Evolutionary conservation across 2,329 filamentous ascomycete genomes (phyloP).

Genomic region (Canariomyces notabilis): DNA sequence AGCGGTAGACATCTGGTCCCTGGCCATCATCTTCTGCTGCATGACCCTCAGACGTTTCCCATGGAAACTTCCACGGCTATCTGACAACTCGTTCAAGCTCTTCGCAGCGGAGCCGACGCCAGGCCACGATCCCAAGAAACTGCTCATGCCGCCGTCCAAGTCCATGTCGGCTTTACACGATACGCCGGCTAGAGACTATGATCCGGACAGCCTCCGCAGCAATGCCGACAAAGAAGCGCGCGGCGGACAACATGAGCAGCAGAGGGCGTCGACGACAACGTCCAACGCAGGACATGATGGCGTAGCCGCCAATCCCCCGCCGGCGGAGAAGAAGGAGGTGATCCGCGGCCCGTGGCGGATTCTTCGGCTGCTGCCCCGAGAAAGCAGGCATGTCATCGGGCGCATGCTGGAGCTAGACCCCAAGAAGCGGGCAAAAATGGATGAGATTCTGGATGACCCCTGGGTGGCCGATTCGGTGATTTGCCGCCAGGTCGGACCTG

Average conservation of each 20-base stretch:
- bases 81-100: slow-evolving; percentile 91
- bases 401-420: slow-evolving; percentile 90
- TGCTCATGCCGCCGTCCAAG: slow-evolving; percentile 43
- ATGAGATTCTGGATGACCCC: slow-evolving; percentile 79
- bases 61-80: slow-evolving; percentile 89
- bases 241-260: slow-evolving; percentile 14
- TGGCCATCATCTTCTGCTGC: slow-evolving; percentile 98
- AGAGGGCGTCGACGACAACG: slow-evolving; percentile 6
- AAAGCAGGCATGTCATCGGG: slow-evolving; percentile 83
- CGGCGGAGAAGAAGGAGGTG: slow-evolving; percentile 60
- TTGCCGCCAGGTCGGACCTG: slow-evolving; percentile 70
- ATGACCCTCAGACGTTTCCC: slow-evolving; percentile 95
- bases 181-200: slow-evolving; percentile 26
- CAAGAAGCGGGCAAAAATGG: slow-evolving; percentile 73
- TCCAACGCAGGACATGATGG: slow-evolving; percentile 19
- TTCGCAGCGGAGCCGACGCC: slow-evolving; percentile 83
- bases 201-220: slow-evolving; percentile 13
- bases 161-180: slow-evolving; percentile 42
- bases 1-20: slow-evolving; percentile 93
- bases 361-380: slow-evolving; percentile 77
- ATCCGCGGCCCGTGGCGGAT: slow-evolving; percentile 93
- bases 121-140: slow-evolving; percentile 56
- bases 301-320: slow-evolving; percentile 16
- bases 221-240: slow-evolving; percentile 10
- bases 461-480: slow-evolving; percentile 86